phyloP scores from a whole-genome alignment of 345 rosid species.

The Dimocarpus longan region DNA sequence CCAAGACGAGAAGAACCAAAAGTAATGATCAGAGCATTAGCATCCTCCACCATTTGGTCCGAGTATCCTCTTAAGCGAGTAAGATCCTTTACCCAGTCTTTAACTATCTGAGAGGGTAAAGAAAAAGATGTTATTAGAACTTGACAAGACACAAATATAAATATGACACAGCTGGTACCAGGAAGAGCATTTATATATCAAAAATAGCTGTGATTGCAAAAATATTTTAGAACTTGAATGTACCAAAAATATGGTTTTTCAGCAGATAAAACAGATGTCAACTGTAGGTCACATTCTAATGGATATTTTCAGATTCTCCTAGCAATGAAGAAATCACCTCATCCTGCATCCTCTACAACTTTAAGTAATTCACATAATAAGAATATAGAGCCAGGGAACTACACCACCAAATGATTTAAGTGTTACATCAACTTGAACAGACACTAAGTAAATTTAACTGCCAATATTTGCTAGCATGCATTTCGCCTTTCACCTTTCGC shows the following conservation, averaged over 20 bases:
- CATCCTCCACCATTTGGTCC: constrained; percentile 75
- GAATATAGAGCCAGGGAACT: too few relatives aligned
- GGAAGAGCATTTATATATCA: neutral
- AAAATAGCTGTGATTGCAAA: neutral
- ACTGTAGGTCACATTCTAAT: neutral
- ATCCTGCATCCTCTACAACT: too few relatives aligned
- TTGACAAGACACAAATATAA: neutral
- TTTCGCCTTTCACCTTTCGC: too few relatives aligned
- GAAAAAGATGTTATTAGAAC: neutral
- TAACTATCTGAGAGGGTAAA: constrained; percentile 45
- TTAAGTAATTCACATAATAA: too few relatives aligned
- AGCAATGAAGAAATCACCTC: too few relatives aligned
- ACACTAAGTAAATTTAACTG: too few relatives aligned
- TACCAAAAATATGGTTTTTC: too few relatives aligned
- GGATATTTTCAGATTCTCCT: neutral
- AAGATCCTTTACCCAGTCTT: constrained; percentile 66
- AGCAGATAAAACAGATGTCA: too few relatives aligned
- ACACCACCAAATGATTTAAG: too few relatives aligned
- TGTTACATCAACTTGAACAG: too few relatives aligned
- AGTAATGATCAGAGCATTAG: constrained; percentile 68
- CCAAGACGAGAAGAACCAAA: constrained; percentile 79
- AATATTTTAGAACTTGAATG: too few relatives aligned
- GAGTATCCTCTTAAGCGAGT: constrained; percentile 60
- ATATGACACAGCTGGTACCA: neutral
- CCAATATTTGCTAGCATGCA: too few relatives aligned